Evolutionary conservation across 257 asterid genomes (phyloP).

Genomic region (Ophiorrhiza pumila): DNA sequence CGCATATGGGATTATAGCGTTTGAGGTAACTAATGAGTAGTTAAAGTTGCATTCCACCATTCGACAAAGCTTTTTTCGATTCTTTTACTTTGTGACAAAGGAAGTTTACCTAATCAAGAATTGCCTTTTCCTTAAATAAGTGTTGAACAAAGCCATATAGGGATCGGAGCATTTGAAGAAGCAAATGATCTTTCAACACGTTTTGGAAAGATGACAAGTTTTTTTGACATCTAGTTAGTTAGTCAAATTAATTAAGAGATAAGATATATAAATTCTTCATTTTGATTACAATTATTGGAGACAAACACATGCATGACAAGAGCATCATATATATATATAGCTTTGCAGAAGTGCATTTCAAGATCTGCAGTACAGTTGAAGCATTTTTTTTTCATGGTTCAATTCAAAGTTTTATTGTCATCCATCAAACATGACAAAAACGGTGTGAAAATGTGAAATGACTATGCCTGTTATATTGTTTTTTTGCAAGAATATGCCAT

Average conservation of each 20-base stretch:
- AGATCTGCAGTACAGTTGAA: neutral
- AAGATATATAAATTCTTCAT: constrained; percentile 9
- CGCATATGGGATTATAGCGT: too few relatives aligned
- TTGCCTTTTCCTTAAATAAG: too few relatives aligned
- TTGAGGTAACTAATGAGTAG: too few relatives aligned
- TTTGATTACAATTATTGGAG: constrained; percentile 27
- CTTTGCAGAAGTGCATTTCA: neutral
- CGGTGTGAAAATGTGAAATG: neutral
- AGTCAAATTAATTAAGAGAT: constrained; percentile 9
- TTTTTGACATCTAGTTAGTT: constrained; percentile 11
- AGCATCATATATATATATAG: neutral
- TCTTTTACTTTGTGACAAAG: constrained; percentile 8
- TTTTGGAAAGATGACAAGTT: neutral
- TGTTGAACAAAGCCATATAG: neutral
- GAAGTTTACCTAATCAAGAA: constrained; percentile 24
- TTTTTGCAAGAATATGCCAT: neutral
- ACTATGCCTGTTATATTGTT: neutral
- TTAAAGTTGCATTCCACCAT: too few relatives aligned
- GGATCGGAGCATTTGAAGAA: constrained; percentile 20
- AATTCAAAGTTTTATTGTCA: neutral
- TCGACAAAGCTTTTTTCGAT: neutral
- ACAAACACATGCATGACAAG: constrained; percentile 18
- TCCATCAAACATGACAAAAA: neutral
- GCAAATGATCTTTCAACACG: constrained; percentile 18
- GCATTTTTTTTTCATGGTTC: neutral